Percentiles rank a stretch among this genome's conserved stretches.
phyloP scores from a whole-genome alignment of 768 basidiomycete genomes.

The Trametes meyenii region DNA sequence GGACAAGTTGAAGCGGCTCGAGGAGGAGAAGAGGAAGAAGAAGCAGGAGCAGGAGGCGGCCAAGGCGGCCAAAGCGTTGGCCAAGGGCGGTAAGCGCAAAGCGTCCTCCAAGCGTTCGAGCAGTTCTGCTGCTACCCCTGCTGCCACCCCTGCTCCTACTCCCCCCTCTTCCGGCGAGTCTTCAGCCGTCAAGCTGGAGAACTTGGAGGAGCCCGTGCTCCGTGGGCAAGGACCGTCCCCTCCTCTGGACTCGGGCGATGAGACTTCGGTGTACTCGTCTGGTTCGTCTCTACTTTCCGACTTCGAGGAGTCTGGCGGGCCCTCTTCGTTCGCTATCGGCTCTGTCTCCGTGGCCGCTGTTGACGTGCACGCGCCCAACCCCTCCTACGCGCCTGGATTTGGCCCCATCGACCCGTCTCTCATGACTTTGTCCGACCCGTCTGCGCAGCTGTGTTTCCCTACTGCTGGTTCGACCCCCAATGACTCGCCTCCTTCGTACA shows the following conservation, averaged over 20 bases:
- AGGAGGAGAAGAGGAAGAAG: conserved; percentile 17
- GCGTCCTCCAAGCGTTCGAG: background rate
- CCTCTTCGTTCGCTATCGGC: background rate
- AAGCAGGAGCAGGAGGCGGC: conserved; percentile 11
- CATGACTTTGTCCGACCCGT: no score
- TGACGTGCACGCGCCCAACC: background rate
- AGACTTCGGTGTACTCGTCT: background rate
- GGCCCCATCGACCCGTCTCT: no score
- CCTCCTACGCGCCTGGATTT: background rate
- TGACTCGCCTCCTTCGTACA: background rate
- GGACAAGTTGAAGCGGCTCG: conserved; percentile 15
- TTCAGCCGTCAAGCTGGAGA: background rate
- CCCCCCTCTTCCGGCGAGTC: background rate
- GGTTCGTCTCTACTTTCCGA: conserved; percentile 2
- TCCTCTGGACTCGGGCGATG: conserved; percentile 13
- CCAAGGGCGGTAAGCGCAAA: conserved; percentile 11
- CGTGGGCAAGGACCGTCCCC: conserved; percentile 17
- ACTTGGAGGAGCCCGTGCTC: background rate
- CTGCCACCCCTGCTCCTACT: no score
- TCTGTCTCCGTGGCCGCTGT: no score
- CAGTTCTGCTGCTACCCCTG: background rate
- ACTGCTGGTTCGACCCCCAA: background rate
- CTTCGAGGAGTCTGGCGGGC: background rate
- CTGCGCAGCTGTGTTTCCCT: background rate
- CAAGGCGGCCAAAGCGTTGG: conserved; percentile 16